Base-by-base conservation (phyloP, 192 early-diverging fungal species). In the Coemansia sp. region DNA sequence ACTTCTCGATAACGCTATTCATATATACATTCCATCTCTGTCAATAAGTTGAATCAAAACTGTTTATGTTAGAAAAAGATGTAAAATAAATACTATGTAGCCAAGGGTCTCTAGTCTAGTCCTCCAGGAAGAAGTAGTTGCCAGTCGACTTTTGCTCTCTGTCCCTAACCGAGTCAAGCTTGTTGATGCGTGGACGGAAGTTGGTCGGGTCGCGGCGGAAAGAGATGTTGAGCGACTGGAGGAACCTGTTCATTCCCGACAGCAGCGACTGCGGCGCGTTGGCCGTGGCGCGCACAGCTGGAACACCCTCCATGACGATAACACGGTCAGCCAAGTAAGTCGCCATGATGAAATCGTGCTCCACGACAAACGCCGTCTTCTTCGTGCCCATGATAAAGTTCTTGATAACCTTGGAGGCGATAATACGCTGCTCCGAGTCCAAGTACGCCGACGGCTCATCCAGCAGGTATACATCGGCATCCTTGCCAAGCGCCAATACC, bases 261-360 rank as follows among this genome's bases (percentile, higher is more conserved):
- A 97, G 82, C 68, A 97, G 87, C 35, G 94, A 84, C 84, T 97
- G 93, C 42, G 97, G 97, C 66, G 86, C 86, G 69, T 87, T 89
- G 39, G 97, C 97, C 54, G 54, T 78, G 34, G 95, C 97, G 37
- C 90, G 70, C 39, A 95, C 86, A 2, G 93, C 93, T n/a, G 97
- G 94, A 62, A 67, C 85, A 78, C 95, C 97, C 11, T 94, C 93
- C 81, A 95, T 97, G 9, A 98, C 95, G 75, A 98, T 91, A 24
- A 97, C 95, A 79, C 94, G 89, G 77, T 97, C 95, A 35, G 97
- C 97, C 63, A 98, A 85, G 72, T 98, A 98, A 6, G 95, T 97
- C 10, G 94, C 95, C 97, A 98, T 98, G 76, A 96, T 96, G 76
- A 98, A 97, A 86, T 98, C 96, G 90, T 96, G 96, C 90, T 98